Percentiles rank a stretch among this genome's conserved stretches.
phyloP scores from a whole-genome alignment of 805 yeast genomes.

The Yamadazyma tumulicola region DNA sequence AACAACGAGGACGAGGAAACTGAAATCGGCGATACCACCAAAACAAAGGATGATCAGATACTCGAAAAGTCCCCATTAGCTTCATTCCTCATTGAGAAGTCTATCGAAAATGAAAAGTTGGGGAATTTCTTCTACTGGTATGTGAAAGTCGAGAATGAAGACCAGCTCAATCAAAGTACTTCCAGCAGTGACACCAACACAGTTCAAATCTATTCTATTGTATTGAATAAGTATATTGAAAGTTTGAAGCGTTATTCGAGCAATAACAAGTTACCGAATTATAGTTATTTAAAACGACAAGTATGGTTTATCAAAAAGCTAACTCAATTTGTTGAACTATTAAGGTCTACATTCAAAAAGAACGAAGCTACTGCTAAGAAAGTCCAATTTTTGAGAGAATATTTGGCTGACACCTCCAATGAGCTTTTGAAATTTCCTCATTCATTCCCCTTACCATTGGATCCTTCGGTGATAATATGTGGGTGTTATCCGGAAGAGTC shows the following conservation, averaged over 20 bases:
- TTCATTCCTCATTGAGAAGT: slow-evolving; percentile 69
- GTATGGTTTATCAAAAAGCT: slow-evolving; percentile 65
- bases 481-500: slow-evolving; percentile 80
- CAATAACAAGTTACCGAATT: slow-evolving; percentile 27
- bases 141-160: slow-evolving; percentile 82
- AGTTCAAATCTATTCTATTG: slow-evolving; percentile 28
- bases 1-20: slow-evolving; percentile 5
- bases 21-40: not conserved
- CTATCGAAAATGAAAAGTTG: slow-evolving; percentile 59
- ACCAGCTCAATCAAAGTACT: slow-evolving; percentile 28
- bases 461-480: slow-evolving; percentile 69
- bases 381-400: slow-evolving; percentile 61
- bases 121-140: slow-evolving; percentile 92
- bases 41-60: slow-evolving; percentile 12
- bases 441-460: slow-evolving; percentile 73
- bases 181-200: not conserved
- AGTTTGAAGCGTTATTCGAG: slow-evolving; percentile 26
- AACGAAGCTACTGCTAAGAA: slow-evolving; percentile 80
- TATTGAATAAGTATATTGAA: slow-evolving; percentile 41
- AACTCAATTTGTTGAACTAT: slow-evolving; percentile 58
- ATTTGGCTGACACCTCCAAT: slow-evolving; percentile 46
- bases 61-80: slow-evolving; percentile 58
- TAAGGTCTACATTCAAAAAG: slow-evolving; percentile 48
- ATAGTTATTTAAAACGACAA: slow-evolving; percentile 51
- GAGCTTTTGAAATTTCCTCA: slow-evolving; percentile 38